Conservation (phyloP, 2,329 filamentous ascomycete genomes). For the Paraphoma chrysanthemicola region DNA sequence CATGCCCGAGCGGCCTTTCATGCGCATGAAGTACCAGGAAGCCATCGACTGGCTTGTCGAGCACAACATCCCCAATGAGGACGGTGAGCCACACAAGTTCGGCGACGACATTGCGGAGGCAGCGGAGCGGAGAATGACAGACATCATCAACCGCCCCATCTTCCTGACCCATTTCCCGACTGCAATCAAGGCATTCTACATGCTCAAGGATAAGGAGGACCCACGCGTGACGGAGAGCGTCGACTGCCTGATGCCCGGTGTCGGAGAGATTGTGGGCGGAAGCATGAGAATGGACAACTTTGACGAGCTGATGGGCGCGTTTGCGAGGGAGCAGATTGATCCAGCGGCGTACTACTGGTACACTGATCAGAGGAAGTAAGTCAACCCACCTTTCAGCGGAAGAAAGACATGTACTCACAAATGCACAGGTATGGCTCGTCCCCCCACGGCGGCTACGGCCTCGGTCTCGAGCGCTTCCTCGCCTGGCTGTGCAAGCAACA, state of each 20-base stretch:
- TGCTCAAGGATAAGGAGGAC: constrained; percentile 86
- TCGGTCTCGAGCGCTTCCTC: constrained; percentile 84
- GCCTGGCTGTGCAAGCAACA: constrained; percentile 72
- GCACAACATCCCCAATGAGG: constrained; percentile 91
- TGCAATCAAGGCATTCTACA: constrained; percentile 99
- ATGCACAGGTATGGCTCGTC: constrained; percentile 79
- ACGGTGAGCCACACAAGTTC: constrained; percentile 86
- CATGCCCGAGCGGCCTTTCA: constrained; percentile 82
- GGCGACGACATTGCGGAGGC: constrained; percentile 98
- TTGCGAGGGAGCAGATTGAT: constrained; percentile 84
- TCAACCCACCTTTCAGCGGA: constrained; percentile 31
- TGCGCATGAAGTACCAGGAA: constrained; percentile 92
- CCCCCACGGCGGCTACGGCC: constrained; percentile 90
- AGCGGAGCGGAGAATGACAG: constrained; percentile 95
- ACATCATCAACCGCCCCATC: constrained; percentile 93
- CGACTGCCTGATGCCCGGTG: constrained; percentile 86
- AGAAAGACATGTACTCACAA: constrained; percentile 22
- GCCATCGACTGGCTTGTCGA: constrained; percentile 93
- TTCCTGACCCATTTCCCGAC: constrained; percentile 96
- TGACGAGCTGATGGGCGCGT: constrained; percentile 83
- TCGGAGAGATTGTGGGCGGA: constrained; percentile 95
- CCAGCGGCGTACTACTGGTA: constrained; percentile 96
- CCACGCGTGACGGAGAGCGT: constrained; percentile 89
- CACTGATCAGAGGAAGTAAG: constrained; percentile 92
- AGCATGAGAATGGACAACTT: constrained; percentile 95